Base-by-base conservation (phyloP, 1,139 yeast genomes). In the Waltiozyma sp. region DNA sequence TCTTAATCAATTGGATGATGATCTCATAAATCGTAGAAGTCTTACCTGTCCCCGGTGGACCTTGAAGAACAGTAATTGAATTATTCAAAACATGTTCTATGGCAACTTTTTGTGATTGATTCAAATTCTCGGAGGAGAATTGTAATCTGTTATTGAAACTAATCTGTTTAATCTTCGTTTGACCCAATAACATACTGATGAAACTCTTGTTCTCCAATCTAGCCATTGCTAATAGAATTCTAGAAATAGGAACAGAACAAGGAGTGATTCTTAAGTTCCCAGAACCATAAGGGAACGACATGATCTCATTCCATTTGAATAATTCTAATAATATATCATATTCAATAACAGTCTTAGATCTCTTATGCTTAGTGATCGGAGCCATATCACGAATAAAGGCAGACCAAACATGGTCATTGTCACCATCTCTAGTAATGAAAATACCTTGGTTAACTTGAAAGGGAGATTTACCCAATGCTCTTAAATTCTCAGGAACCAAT, bases 41-140 rank as follows among this genome's bases (percentile, higher is more conserved):
- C 54, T 77, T 77, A 61, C 84, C 84, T 2, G 83, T 77, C 41
- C 84, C 84, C 4, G 84, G 84, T 2, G 84, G 84, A 39, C 84
- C 84, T 57, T 76, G 83, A 34, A 77, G 59, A 2, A 77, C 75
- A 0, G 88, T 81, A 23, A 80, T 73, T 1, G 77, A 67, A 54
- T 81, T 81, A 54, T 79, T 80, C 50, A 81, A 59, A 0, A 79
- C 84, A 13, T 83, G 79, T 55, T 80, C 85, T 39, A 80, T 68
- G 0, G 87, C 87, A 19, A 68, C 69, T 49, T 75, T 76, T 53
- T 81, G 89, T 0, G 88, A 80, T 5, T 70, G 75, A 54, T 80
- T 80, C 49, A 80, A 68, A 0, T 65, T 54, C 19, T 66, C 70
- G 38, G 66, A 70, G 1, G 74, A 65, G 48, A 70, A 73, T 44